A percentile compares a stretch with the other conserved stretches of the same genome.
Conservation (phyloP, 768 basidiomycete genomes). For the Dioszegia aurantiaca region DNA sequence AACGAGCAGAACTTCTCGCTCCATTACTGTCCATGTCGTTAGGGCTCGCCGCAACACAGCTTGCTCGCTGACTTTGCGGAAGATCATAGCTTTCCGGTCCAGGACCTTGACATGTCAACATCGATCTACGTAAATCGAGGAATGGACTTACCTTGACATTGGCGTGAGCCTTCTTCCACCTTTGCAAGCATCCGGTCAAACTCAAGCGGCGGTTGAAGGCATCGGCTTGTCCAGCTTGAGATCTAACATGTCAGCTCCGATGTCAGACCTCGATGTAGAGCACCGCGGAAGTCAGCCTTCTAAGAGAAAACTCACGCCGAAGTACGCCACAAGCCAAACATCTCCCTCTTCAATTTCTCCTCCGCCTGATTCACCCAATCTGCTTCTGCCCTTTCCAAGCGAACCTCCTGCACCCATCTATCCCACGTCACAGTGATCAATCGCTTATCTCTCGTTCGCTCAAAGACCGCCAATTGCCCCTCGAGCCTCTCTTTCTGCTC, state of each 20-base stretch:
- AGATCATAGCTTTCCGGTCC: constrained; percentile 5
- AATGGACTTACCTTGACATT: neutral
- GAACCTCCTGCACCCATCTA: constrained; percentile 16
- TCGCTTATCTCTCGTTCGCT: constrained; percentile 3
- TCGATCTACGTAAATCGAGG: neutral
- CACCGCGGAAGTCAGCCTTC: neutral
- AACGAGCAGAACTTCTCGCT: constrained; percentile 10
- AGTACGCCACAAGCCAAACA: constrained; percentile 17
- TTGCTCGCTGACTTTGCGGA: constrained; percentile 1
- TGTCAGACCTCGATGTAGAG: too few relatives aligned
- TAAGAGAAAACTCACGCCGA: neutral
- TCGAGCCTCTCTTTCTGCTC: constrained; percentile 15
- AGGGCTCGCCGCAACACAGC: constrained; percentile 3
- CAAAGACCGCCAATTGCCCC: constrained; percentile 7
- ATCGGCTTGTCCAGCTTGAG: constrained; percentile 3
- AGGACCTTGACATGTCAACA: neutral
- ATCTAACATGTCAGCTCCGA: neutral
- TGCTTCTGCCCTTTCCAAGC: constrained; percentile 12
- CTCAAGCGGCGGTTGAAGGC: neutral
- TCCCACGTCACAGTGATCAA: neutral
- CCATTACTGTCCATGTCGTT: constrained; percentile 10
- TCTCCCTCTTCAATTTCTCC: constrained; percentile 8
- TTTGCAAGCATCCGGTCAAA: neutral
- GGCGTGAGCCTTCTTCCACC: neutral
- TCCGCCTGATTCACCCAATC: neutral